Conservation (phyloP, 2,329 filamentous ascomycete species). For the Aspergillus melleus region DNA sequence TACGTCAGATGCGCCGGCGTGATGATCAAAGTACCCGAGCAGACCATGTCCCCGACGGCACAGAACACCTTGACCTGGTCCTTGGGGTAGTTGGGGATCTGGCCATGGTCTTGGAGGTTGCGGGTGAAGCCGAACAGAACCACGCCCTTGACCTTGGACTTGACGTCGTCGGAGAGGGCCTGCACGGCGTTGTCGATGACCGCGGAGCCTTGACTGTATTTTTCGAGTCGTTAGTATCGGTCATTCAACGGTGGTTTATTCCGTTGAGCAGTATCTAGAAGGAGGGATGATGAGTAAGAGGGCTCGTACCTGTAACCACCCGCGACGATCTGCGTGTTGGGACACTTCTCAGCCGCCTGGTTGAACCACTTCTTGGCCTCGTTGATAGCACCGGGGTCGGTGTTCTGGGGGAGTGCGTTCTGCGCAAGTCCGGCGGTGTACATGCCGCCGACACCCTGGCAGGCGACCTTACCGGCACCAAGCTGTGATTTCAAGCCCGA, state of each 20-base stretch:
- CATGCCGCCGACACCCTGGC: slow-evolving; percentile 47
- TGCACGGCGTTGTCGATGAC: slow-evolving; percentile 45
- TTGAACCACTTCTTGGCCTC: slow-evolving; percentile 45
- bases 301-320: slow-evolving; percentile 43
- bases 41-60: slow-evolving; percentile 19
- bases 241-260: no score
- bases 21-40: slow-evolving; percentile 17
- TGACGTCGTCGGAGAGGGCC: slow-evolving; percentile 26
- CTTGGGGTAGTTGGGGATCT: slow-evolving; percentile 20
- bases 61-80: slow-evolving; percentile 21
- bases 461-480: slow-evolving; percentile 27
- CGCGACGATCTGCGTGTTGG: slow-evolving; percentile 44
- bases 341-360: slow-evolving; percentile 46
- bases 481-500: slow-evolving; percentile 23
- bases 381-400: slow-evolving; percentile 34
- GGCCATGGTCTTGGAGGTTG: slow-evolving; percentile 18
- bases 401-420: slow-evolving; percentile 43
- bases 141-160: slow-evolving; percentile 38
- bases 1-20: slow-evolving; percentile 19
- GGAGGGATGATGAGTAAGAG: no score
- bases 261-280: no score
- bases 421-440: slow-evolving; percentile 40
- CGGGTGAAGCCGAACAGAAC: slow-evolving; percentile 43
- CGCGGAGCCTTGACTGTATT: slow-evolving; percentile 42
- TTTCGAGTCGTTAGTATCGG: slow-evolving; percentile 15